Base-by-base conservation (phyloP, 2,329 filamentous ascomycete genomes). In the Cladosporium oxysporum region DNA sequence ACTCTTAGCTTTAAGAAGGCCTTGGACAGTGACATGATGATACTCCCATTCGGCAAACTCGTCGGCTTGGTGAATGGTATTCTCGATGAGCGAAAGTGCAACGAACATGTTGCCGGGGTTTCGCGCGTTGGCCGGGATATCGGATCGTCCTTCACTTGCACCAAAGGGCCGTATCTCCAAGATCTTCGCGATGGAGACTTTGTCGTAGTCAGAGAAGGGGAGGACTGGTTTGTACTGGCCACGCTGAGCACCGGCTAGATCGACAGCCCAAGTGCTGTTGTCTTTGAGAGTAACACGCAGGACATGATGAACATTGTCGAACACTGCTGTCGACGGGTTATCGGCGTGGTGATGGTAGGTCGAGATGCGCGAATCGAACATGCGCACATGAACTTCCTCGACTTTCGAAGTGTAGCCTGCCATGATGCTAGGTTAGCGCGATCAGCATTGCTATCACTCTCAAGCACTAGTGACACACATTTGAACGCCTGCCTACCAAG, bases 201-300 rank as follows among this genome's bases (percentile, higher is more conserved):
- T n/a, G 16, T 28, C 33, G 59, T 63, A 70, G 1, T 66, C 41
- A 0, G 35, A 16, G 23, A 65, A 66, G 1, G 12, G 41, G 12
- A 62, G 23, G 14, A 72, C 28, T 5, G 67, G 33, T 6, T 66
- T 52, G 41, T 64, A 60, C 31, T 58, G 65, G n/a, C 69, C 69
- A 29, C 66, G 70, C 62, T 72, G 69, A 1, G 67, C 66, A 2
- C 69, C 69, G 23, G 66, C 58, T 7, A 68, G 14, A 21, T 72
- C 69, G 2, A 71, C 11, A 2, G 64, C 66, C 52, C 67, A 71
- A 2, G 2, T 14, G 23, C 66, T 62, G n/a, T 52, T 57, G 28
- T 68, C 64, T 16, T 31, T 53, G 21, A 67, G 60, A 14, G 21
- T 47, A 16, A 69, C 35, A 5, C 55, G 41, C 7, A 69, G 8